Conservation (phyloP, 2,329 filamentous ascomycete genomes). For the Aspergillus eucalypticola region DNA sequence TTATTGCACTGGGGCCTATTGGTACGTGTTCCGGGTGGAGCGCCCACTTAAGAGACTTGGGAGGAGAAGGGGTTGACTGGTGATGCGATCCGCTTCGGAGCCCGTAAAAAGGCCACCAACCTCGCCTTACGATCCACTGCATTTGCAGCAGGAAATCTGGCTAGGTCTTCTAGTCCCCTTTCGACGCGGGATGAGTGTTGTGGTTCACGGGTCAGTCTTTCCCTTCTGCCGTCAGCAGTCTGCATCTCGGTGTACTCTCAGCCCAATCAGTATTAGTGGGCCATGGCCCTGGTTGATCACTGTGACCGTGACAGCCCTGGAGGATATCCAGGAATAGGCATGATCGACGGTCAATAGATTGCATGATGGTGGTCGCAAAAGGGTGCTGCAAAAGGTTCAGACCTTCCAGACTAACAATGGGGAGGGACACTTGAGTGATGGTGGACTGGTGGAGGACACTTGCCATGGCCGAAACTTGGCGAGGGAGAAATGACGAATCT, state of each 20-base stretch:
- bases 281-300: neutral
- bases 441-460: neutral
- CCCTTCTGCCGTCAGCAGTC: neutral
- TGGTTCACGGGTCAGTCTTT: neutral
- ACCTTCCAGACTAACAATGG: neutral
- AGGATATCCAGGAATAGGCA: neutral
- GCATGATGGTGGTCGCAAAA: neutral
- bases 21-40: conserved; percentile 1
- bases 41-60: neutral
- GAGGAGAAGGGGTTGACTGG: neutral
- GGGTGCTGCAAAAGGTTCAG: neutral
- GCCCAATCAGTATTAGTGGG: neutral
- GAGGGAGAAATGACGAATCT: conserved; percentile 2
- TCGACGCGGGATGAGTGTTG: neutral
- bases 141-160: neutral
- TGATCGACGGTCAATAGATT: neutral
- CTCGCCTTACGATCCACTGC: neutral
- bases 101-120: neutral
- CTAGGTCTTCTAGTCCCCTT: neutral
- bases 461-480: neutral
- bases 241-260: neutral
- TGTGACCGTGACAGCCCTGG: neutral
- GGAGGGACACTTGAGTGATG: neutral
- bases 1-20: conserved; percentile 1
- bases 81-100: neutral